phyloP scores from a whole-genome alignment of 768 basidiomycete species.

The Cystobasidium ongulense region DNA sequence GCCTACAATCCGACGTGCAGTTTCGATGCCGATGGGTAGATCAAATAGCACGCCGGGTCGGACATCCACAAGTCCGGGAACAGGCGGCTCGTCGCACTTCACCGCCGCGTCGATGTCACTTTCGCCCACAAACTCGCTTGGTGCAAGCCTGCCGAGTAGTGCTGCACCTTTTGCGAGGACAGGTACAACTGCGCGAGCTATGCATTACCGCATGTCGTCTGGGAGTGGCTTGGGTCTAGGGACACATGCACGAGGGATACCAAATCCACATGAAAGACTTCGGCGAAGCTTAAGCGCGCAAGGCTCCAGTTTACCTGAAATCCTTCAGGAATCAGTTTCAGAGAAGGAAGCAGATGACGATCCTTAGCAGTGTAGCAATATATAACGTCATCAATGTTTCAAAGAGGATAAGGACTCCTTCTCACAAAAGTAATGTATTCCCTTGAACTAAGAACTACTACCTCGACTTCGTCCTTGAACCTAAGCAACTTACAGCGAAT shows the following conservation, averaged over 20 bases:
- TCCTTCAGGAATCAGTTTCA: background rate
- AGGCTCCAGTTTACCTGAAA: background rate
- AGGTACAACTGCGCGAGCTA: constrained; percentile 3
- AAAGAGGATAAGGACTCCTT: too few species aligned
- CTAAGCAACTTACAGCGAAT: too few species aligned
- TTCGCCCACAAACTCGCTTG: background rate
- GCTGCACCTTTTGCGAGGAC: constrained; percentile 20
- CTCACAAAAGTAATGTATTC: too few species aligned
- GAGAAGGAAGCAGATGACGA: constrained; percentile 18
- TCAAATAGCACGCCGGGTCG: background rate
- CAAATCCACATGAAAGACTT: constrained; percentile 4
- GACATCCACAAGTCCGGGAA: background rate
- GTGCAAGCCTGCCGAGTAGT: background rate
- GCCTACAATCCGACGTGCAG: background rate
- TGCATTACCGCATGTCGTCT: constrained; percentile 31
- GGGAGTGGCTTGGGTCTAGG: constrained; percentile 5
- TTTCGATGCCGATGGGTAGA: background rate
- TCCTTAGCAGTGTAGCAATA: constrained; percentile 43
- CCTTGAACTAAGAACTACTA: too few species aligned
- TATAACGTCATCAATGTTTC: background rate
- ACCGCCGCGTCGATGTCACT: background rate
- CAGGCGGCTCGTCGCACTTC: background rate
- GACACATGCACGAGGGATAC: background rate
- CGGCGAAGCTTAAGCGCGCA: background rate
- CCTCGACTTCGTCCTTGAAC: too few species aligned